phyloP scores from a whole-genome alignment of 164 flowering plant genomes.

The Magnolia kwangsiensis region DNA sequence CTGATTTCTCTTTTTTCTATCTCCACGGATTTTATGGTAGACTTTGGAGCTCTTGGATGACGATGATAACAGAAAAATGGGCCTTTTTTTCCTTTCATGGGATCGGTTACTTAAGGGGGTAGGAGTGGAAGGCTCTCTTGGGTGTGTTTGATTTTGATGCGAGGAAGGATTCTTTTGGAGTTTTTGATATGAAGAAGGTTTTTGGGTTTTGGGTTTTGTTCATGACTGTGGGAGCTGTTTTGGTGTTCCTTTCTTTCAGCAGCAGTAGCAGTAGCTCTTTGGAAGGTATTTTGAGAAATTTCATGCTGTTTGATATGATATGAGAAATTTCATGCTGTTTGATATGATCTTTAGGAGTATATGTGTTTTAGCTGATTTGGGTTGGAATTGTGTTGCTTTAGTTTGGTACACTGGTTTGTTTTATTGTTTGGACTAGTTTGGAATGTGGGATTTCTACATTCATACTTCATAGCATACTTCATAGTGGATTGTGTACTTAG shows the following conservation, averaged over 20 bases:
- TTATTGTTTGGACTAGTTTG: no score
- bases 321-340: background rate
- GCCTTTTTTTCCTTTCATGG: background rate
- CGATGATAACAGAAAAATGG: background rate
- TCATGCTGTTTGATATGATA: background rate
- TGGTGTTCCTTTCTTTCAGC: slow-evolving; percentile 16
- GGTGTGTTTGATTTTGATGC: background rate
- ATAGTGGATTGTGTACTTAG: no score
- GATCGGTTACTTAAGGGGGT: background rate
- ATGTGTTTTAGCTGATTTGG: background rate
- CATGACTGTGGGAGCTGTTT: slow-evolving; percentile 25
- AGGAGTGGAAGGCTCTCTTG: background rate
- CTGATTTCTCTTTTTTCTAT: slow-evolving; percentile 17
- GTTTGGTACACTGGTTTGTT: background rate
- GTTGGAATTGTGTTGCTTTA: background rate
- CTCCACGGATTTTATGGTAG: slow-evolving; percentile 24
- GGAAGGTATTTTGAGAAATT: background rate
- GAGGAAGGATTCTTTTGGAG: background rate
- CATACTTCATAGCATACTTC: no score
- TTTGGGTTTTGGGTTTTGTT: slow-evolving; percentile 26
- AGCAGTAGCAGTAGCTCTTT: background rate
- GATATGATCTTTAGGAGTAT: background rate
- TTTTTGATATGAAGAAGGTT: slow-evolving; percentile 27
- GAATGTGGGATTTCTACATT: no score
- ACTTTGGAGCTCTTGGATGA: background rate